A percentile compares a stretch with the other conserved stretches of the same genome.
These are phyloP conservation scores for Xylaria longipes DNA, from an alignment of 495 filamentous ascomycete genomes.

Conservation along the genomic window DNA sequence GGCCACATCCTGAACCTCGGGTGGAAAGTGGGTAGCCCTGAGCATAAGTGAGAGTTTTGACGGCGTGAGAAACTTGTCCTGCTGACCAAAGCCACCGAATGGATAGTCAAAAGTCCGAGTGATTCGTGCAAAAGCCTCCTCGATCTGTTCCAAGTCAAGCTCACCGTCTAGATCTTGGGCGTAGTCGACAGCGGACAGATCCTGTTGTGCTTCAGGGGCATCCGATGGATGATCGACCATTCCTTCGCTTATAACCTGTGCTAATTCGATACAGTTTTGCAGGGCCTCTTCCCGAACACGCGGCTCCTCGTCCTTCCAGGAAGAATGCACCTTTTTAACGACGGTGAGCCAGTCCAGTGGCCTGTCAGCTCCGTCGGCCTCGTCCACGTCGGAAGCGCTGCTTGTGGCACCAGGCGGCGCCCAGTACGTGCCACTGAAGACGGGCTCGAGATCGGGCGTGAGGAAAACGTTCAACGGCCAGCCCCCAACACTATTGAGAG, in stretches of 20 bases:
- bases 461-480: constrained; percentile 98
- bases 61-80: constrained; percentile 92
- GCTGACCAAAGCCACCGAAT: constrained; percentile 78
- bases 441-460: constrained; percentile 88
- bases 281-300: constrained; percentile 81
- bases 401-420: constrained; percentile 75
- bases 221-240: constrained; percentile 61
- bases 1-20: constrained; percentile 80
- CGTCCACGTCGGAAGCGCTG: constrained; percentile 39
- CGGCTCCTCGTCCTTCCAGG: constrained; percentile 86
- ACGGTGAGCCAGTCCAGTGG: constrained; percentile 66
- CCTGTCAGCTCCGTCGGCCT: constrained; percentile 34
- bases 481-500: constrained; percentile 87
- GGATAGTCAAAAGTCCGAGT: constrained; percentile 75
- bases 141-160: constrained; percentile 87
- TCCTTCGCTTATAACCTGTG: constrained; percentile 87
- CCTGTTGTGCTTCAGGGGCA: constrained; percentile 8
- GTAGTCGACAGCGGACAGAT: constrained; percentile 29
- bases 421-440: constrained; percentile 98
- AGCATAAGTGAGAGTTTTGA: constrained; percentile 84
- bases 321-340: constrained; percentile 75
- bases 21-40: constrained; percentile 73
- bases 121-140: constrained; percentile 86
- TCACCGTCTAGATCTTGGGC: constrained; percentile 51
- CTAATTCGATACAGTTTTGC: constrained; percentile 79